Percentiles rank a stretch among this genome's conserved stretches.
Evolutionary conservation across 768 basidiomycete species (phyloP).

Genomic region (Tulasnella sp.): DNA sequence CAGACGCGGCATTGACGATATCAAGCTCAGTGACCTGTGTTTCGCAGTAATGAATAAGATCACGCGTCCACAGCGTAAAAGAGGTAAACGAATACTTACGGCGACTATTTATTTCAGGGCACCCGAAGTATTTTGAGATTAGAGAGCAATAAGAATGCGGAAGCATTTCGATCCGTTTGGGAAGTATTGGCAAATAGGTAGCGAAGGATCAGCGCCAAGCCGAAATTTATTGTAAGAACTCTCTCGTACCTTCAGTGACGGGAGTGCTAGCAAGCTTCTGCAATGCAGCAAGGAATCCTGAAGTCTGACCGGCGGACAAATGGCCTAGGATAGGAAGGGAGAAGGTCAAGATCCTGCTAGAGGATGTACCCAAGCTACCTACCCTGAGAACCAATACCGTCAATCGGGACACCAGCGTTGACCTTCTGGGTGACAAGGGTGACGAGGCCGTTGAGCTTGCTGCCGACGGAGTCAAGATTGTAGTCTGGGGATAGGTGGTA

Average conservation of each 20-base stretch:
- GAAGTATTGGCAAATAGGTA: neutral
- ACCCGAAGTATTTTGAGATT: no score
- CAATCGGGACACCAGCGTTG: constrained; percentile 10
- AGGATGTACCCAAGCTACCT: neutral
- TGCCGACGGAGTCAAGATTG: constrained; percentile 12
- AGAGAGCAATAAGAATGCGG: no score
- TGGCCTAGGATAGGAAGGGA: neutral
- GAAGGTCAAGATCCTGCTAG: neutral
- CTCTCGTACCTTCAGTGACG: neutral
- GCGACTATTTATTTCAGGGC: neutral
- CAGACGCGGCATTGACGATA: neutral
- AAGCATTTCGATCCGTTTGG: no score
- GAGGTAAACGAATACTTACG: neutral
- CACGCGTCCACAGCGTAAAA: neutral
- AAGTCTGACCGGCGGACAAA: constrained; percentile 6
- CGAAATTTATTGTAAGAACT: neutral
- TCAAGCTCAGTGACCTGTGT: constrained; percentile 8
- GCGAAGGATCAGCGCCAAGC: neutral
- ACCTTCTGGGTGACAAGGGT: neutral
- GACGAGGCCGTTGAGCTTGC: constrained; percentile 3
- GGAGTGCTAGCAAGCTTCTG: neutral
- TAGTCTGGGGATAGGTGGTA: neutral
- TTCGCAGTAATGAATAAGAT: neutral
- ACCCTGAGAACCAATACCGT: constrained; percentile 16
- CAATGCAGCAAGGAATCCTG: neutral